Conservation (phyloP, 306 rosid genomes). For the Sophora flavescens region DNA sequence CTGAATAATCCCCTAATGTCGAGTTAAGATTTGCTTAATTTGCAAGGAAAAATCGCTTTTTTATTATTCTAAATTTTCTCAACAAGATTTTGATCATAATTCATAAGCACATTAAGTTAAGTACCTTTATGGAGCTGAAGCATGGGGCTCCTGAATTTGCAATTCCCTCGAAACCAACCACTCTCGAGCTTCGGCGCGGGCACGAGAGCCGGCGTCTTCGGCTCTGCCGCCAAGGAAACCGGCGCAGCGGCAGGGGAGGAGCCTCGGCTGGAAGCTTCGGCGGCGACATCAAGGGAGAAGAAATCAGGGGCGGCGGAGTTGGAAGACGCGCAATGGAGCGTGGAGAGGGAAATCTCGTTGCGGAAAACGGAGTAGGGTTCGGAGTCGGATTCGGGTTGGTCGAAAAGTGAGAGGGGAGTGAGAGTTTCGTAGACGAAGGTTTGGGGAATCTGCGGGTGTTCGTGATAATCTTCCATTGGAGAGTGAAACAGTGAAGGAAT, state of each 20-base stretch:
- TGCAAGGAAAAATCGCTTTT: no score
- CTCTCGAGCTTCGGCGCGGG: slow-evolving; percentile 76
- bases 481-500: neutral
- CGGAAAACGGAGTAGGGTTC: slow-evolving; percentile 71
- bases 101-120: neutral
- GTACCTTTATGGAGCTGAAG: slow-evolving; percentile 95
- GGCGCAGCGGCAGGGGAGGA: slow-evolving; percentile 36
- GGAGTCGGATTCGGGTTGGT: slow-evolving; percentile 3
- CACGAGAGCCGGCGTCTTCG: slow-evolving; percentile 58
- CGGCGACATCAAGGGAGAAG: slow-evolving; percentile 75
- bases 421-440: slow-evolving; percentile 68
- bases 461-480: slow-evolving; percentile 51
- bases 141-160: slow-evolving; percentile 86
- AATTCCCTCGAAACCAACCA: slow-evolving; percentile 84
- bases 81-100: no score
- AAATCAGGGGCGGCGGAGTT: slow-evolving; percentile 59
- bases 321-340: slow-evolving; percentile 48
- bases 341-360: slow-evolving; percentile 68
- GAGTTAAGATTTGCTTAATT: no score
- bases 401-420: slow-evolving; percentile 55
- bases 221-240: slow-evolving; percentile 41
- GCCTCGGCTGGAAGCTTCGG: slow-evolving; percentile 44
- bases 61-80: no score
- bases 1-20: no score
- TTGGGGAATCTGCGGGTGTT: slow-evolving; percentile 26